phyloP scores from a whole-genome alignment of 208 protist genomes.

The Acanthamoeba royreba region DNA sequence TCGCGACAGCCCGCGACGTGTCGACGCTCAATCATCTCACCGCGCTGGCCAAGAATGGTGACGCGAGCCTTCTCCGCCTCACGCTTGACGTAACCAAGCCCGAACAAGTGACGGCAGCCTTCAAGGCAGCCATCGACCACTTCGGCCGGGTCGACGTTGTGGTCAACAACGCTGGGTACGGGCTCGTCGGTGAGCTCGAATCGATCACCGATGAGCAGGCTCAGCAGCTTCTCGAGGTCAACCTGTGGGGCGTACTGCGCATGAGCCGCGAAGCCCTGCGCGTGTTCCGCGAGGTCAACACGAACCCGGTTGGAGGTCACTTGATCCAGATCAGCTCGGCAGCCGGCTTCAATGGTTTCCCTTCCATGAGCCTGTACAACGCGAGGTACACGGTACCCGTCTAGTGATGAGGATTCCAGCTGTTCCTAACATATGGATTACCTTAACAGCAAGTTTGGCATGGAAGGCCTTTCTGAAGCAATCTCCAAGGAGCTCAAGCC shows the following conservation, averaged over 20 bases:
- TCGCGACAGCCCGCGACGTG: constrained; percentile 41
- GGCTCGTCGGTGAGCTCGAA: not conserved
- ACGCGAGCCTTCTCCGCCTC: not conserved
- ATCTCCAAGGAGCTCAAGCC: not conserved
- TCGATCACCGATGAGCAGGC: not conserved
- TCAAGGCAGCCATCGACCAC: not conserved
- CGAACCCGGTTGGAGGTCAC: not conserved
- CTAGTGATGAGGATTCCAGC: too few relatives aligned
- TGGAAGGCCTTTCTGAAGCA: not conserved
- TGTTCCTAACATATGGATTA: too few relatives aligned
- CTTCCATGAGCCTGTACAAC: not conserved
- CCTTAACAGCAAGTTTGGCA: not conserved
- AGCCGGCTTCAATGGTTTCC: not conserved
- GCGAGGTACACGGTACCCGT: too few relatives aligned
- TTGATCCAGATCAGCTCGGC: not conserved
- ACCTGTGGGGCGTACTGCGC: not conserved
- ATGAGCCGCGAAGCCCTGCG: not conserved
- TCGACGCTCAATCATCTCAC: not conserved
- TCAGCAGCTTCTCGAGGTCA: not conserved
- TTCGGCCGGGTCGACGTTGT: constrained; percentile 43
- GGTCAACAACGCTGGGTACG: constrained; percentile 51
- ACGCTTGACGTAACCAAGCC: constrained; percentile 38
- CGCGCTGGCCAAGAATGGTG: not conserved
- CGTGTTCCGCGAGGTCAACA: not conserved
- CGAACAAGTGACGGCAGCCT: not conserved